These are phyloP conservation scores for Aspergillus alliaceus DNA, from an alignment of 2,329 filamentous ascomycete genomes.

Conservation along the genomic window DNA sequence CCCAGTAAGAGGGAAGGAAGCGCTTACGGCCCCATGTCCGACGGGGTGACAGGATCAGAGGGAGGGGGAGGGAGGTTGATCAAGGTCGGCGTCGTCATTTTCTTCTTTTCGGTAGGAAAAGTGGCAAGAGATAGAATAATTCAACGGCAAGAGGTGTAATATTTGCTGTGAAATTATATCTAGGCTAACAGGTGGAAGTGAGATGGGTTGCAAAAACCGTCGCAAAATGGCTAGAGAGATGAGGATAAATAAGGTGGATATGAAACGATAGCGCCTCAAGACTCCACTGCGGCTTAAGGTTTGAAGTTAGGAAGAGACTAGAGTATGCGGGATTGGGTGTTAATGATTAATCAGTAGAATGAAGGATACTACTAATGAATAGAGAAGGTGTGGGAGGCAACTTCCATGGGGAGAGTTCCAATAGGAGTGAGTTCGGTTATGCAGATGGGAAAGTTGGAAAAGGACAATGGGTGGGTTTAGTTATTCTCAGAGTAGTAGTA, in stretches of 20 bases:
- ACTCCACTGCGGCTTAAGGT: neutral
- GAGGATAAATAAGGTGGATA: neutral
- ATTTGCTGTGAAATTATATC: neutral
- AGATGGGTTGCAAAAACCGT: too few species aligned
- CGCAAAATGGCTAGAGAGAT: too few species aligned
- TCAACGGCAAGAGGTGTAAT: neutral
- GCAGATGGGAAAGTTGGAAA: neutral
- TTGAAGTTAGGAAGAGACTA: neutral
- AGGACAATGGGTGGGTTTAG: neutral
- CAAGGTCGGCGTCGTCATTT: conserved; percentile 60
- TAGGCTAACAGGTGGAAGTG: neutral
- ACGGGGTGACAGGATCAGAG: conserved; percentile 81
- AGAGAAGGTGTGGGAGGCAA: neutral
- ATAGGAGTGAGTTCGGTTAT: neutral
- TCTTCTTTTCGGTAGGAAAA: neutral
- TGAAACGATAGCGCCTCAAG: neutral
- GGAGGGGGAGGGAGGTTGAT: conserved; percentile 82
- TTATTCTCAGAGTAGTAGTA: neutral
- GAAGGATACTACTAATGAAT: neutral
- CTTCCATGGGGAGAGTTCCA: neutral
- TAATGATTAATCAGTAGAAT: neutral
- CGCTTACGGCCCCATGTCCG: conserved; percentile 78
- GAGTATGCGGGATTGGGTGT: neutral
- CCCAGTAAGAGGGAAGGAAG: conserved; percentile 9
- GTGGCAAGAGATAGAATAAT: neutral